phyloP scores from a whole-genome alignment of 495 filamentous ascomycete species.

The Acidiella bohemica region DNA sequence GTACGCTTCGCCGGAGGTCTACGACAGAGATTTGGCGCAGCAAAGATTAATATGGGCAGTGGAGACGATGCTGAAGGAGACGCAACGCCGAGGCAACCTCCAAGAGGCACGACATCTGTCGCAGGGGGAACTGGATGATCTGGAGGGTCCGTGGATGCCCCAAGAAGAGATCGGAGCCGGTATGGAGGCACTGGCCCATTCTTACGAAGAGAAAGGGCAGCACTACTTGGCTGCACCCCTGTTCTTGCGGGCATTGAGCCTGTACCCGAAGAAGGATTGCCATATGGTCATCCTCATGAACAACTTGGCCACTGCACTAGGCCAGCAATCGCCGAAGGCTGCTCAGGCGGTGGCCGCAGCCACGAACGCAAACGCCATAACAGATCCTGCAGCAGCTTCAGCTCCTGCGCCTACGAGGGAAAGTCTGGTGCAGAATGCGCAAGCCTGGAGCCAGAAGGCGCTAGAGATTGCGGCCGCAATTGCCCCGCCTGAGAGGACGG shows the following conservation, averaged over 20 bases:
- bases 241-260: slow-evolving; percentile 65
- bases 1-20: slow-evolving; percentile 48
- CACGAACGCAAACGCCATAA: slow-evolving; percentile 7
- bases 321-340: slow-evolving; percentile 46
- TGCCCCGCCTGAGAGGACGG: slow-evolving; percentile 44
- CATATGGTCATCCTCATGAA: slow-evolving; percentile 69
- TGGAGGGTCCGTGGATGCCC: slow-evolving; percentile 62
- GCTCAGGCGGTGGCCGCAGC: slow-evolving; percentile 11
- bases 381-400: neutral
- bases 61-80: slow-evolving; percentile 63
- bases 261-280: slow-evolving; percentile 44
- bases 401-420: slow-evolving; percentile 27
- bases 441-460: slow-evolving; percentile 65
- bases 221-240: slow-evolving; percentile 75
- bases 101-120: slow-evolving; percentile 33
- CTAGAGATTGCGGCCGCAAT: slow-evolving; percentile 45
- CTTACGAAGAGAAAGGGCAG: slow-evolving; percentile 54
- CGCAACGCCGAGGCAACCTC: slow-evolving; percentile 47
- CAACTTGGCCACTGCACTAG: slow-evolving; percentile 53
- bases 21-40: slow-evolving; percentile 53
- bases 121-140: slow-evolving; percentile 23
- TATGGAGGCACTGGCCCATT: slow-evolving; percentile 58
- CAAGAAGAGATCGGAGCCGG: slow-evolving; percentile 57
- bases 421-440: slow-evolving; percentile 45
- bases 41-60: slow-evolving; percentile 67